Percentiles rank a stretch among this genome's conserved stretches.
Conservation (phyloP, 257 asterid genomes). For the Nicotiana sylvestris region DNA sequence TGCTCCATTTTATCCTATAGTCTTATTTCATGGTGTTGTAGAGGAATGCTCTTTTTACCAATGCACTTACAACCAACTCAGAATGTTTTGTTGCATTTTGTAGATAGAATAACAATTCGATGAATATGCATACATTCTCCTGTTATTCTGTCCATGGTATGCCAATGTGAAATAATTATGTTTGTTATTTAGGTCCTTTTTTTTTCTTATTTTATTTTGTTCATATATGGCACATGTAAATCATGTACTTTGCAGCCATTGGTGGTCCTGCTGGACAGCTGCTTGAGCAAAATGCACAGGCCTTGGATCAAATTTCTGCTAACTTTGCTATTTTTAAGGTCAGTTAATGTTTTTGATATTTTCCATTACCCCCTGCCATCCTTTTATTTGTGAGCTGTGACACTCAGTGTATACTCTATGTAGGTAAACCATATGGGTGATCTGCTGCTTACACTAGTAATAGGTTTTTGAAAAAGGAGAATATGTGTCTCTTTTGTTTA, state of each 20-base stretch:
- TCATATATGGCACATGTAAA: constrained; percentile 11
- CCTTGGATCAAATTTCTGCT: constrained; percentile 73
- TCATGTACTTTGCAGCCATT: constrained; percentile 48
- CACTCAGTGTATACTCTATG: background rate
- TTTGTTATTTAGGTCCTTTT: background rate
- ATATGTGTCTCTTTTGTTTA: background rate
- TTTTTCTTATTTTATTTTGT: background rate
- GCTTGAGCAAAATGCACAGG: constrained; percentile 71
- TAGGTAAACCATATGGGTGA: background rate
- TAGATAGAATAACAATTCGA: background rate
- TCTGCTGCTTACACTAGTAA: background rate
- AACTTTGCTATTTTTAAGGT: constrained; percentile 71
- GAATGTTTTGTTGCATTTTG: background rate
- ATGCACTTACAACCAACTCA: background rate
- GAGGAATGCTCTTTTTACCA: background rate
- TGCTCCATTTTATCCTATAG: background rate
- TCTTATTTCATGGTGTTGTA: background rate
- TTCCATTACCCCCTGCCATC: background rate
- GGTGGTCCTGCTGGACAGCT: constrained; percentile 73
- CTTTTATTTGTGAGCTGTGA: background rate
- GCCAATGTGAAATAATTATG: background rate
- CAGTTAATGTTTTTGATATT: background rate
- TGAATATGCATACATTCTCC: background rate
- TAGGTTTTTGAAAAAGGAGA: background rate
- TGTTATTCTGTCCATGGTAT: background rate